These are phyloP conservation scores for Russula griseocarnosa DNA, from an alignment of 768 basidiomycete species.

Conservation along the genomic window DNA sequence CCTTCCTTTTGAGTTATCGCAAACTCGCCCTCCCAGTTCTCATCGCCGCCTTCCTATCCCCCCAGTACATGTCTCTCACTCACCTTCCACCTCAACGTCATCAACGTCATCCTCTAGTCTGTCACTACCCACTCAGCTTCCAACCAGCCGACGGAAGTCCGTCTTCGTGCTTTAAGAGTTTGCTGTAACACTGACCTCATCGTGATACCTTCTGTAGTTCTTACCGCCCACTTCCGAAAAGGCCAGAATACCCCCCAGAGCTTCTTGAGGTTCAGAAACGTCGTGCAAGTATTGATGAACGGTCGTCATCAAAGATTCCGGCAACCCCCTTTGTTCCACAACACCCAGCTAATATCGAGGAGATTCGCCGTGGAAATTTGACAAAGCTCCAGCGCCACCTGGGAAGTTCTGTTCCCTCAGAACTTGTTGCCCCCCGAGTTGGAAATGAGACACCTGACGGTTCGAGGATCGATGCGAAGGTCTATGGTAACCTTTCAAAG, in stretches of 20 bases:
- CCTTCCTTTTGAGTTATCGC: neutral
- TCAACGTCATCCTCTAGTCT: neutral
- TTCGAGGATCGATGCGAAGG: slow-evolving; percentile 10
- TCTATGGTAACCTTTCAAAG: neutral
- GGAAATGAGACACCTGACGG: slow-evolving; percentile 1
- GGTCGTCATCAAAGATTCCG: neutral
- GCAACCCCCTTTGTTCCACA: slow-evolving; percentile 4
- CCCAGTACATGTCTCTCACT: neutral
- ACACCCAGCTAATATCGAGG: slow-evolving; percentile 8
- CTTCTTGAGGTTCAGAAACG: neutral
- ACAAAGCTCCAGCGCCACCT: slow-evolving; percentile 37
- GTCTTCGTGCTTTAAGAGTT: neutral
- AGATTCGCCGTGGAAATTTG: slow-evolving; percentile 7
- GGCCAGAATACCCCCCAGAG: slow-evolving; percentile 1
- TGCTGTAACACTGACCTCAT: neutral
- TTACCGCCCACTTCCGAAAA: slow-evolving; percentile 18
- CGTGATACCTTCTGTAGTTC: neutral
- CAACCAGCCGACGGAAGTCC: neutral
- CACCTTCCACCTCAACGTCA: neutral
- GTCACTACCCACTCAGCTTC: neutral
- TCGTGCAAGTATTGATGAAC: neutral
- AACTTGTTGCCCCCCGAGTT: slow-evolving; percentile 29
- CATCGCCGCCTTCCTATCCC: slow-evolving; percentile 16
- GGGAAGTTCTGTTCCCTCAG: slow-evolving; percentile 34
- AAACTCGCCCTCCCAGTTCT: neutral